These are phyloP conservation scores for Boletus huronensis DNA, from an alignment of 768 basidiomycete species.

Conservation along the genomic window DNA sequence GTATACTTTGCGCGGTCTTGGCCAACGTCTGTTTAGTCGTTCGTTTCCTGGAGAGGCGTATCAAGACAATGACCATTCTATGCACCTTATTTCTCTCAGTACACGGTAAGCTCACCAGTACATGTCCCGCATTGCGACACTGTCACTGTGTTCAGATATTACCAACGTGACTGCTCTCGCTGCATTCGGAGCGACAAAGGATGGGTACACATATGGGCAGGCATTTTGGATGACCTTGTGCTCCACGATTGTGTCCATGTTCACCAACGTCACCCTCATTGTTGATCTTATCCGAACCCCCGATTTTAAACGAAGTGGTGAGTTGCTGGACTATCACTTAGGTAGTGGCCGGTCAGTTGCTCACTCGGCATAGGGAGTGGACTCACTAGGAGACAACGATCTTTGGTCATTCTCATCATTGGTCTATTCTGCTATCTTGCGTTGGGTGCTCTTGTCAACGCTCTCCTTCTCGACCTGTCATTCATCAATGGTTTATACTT, in stretches of 20 bases:
- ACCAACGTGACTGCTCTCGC: slow-evolving; percentile 62
- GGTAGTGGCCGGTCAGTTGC: neutral
- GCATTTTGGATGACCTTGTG: slow-evolving; percentile 78
- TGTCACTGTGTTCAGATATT: slow-evolving; percentile 43
- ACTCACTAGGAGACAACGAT: slow-evolving; percentile 73
- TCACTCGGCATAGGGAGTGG: slow-evolving; percentile 57
- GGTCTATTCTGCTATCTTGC: slow-evolving; percentile 69
- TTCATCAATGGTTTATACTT: slow-evolving; percentile 82
- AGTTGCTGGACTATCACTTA: slow-evolving; percentile 9
- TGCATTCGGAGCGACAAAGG: slow-evolving; percentile 58
- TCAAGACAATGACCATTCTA: slow-evolving; percentile 59
- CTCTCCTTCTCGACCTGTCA: slow-evolving; percentile 45
- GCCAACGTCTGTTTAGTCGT: slow-evolving; percentile 67
- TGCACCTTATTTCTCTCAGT: slow-evolving; percentile 62
- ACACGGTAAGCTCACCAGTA: slow-evolving; percentile 52
- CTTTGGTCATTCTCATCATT: slow-evolving; percentile 77
- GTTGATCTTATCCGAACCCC: slow-evolving; percentile 56
- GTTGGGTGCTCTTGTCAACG: slow-evolving; percentile 61
- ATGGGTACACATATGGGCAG: slow-evolving; percentile 67
- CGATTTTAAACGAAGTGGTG: slow-evolving; percentile 64
- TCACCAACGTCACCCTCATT: slow-evolving; percentile 66
- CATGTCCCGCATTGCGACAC: neutral
- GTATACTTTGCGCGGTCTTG: slow-evolving; percentile 61
- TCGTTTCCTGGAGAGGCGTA: slow-evolving; percentile 68
- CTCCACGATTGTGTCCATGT: slow-evolving; percentile 61